Conservation (phyloP, 2,329 filamentous ascomycete species). For the Emergomyces pasteurianus region DNA sequence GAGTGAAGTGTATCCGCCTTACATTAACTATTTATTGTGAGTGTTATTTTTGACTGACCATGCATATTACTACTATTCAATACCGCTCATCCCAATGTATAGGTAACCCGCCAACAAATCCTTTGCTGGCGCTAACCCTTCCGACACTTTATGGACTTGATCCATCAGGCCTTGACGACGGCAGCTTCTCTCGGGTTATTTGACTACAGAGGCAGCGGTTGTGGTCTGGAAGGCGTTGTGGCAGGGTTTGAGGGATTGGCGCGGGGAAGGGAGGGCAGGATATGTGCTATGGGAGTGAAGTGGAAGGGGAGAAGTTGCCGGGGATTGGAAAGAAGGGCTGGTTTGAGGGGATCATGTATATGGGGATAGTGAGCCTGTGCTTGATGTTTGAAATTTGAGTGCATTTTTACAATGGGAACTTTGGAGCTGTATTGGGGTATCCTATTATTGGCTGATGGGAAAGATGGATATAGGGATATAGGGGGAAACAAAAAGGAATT, state of each 20-base stretch:
- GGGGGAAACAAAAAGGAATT: background rate
- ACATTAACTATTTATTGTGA: too few relatives aligned
- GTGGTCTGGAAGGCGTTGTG: constrained; percentile 44
- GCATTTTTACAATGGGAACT: constrained; percentile 15
- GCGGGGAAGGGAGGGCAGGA: constrained; percentile 47
- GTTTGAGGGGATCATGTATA: constrained; percentile 51
- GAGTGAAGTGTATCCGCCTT: too few relatives aligned
- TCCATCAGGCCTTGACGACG: too few relatives aligned
- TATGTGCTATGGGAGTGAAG: constrained; percentile 56
- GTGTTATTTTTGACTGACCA: too few relatives aligned
- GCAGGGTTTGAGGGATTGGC: constrained; percentile 53
- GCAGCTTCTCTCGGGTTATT: too few relatives aligned
- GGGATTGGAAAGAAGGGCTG: constrained; percentile 40
- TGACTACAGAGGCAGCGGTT: too few relatives aligned
- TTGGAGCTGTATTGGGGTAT: too few relatives aligned
- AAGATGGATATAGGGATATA: too few relatives aligned
- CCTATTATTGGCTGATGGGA: background rate
- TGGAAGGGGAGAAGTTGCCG: constrained; percentile 39
- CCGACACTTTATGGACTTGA: constrained; percentile 58
- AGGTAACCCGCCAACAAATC: constrained; percentile 48
- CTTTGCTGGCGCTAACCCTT: constrained; percentile 43
- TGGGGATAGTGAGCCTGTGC: constrained; percentile 42
- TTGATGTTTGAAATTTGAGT: constrained; percentile 17
- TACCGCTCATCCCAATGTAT: too few relatives aligned
- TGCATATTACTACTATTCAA: too few relatives aligned